These are phyloP conservation scores for Quercus berberidifolia DNA, from an alignment of 306 rosid genomes.

Conservation along the genomic window DNA sequence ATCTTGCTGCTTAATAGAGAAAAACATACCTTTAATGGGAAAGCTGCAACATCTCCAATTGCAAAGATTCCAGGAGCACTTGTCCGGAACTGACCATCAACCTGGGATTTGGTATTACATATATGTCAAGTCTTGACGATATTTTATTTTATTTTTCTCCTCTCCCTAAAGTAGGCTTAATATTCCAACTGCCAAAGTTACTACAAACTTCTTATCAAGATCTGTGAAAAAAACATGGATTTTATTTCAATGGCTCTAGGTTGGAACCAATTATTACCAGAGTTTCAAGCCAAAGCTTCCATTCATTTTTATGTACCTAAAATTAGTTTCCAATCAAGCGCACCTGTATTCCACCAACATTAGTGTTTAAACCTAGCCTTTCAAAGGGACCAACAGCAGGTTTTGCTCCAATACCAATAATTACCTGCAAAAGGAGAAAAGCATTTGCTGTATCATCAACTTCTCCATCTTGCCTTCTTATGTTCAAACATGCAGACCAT, in stretches of 20 bases:
- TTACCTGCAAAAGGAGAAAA: constrained; percentile 51
- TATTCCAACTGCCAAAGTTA: not conserved
- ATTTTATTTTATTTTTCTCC: not conserved
- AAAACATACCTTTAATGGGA: constrained; percentile 71
- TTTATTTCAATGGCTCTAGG: not conserved
- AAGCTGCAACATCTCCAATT: constrained; percentile 86
- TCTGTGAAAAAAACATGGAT: not conserved
- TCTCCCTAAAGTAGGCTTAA: not conserved
- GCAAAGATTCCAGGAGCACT: constrained; percentile 79
- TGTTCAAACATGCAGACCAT: not conserved
- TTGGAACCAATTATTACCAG: not conserved
- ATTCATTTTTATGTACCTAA: not conserved
- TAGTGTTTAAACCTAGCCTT: constrained; percentile 57
- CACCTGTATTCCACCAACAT: constrained; percentile 85
- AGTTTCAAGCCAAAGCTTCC: not conserved
- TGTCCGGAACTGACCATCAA: constrained; percentile 86
- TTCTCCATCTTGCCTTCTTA: constrained; percentile 4
- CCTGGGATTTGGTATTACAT: constrained; percentile 39
- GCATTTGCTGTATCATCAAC: constrained; percentile 1
- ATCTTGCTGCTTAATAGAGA: constrained; percentile 7
- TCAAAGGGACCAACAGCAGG: constrained; percentile 85
- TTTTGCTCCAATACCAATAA: constrained; percentile 86
- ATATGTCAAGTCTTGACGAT: constrained; percentile 7
- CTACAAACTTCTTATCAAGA: not conserved
- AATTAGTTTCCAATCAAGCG: constrained; percentile 11